Percentiles rank a stretch among this genome's conserved stretches.
These are phyloP conservation scores for Scolecobasidium constrictum DNA, from an alignment of 2,329 filamentous ascomycete genomes.

Conservation along the genomic window DNA sequence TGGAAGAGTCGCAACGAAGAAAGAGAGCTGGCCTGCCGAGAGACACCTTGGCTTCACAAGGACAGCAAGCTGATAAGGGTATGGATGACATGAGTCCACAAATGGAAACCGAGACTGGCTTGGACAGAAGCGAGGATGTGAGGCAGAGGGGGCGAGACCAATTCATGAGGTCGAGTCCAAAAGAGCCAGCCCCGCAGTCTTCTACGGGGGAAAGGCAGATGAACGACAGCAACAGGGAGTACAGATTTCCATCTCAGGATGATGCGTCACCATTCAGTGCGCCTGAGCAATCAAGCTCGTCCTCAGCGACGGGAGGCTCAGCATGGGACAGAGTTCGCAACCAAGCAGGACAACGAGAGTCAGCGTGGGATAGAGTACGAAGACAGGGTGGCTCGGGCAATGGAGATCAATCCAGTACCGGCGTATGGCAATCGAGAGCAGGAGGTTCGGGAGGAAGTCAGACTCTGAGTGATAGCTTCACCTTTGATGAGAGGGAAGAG, in stretches of 20 bases:
- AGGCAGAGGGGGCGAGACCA: not conserved
- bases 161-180: not conserved
- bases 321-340: not conserved
- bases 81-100: not conserved
- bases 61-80: not conserved
- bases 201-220: not conserved
- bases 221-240: no score
- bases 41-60: not conserved
- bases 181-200: not conserved
- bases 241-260: no score
- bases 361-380: conserved; percentile 4
- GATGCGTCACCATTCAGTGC: not conserved
- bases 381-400: not conserved
- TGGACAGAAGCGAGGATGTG: not conserved
- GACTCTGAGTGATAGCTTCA: conserved; percentile 30
- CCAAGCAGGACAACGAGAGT: conserved; percentile 1
- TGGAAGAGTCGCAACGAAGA: not conserved
- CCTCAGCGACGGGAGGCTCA: not conserved
- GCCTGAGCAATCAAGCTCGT: not conserved
- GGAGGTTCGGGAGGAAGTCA: not conserved
- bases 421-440: not conserved
- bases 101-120: not conserved
- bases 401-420: not conserved
- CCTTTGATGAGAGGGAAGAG: conserved; percentile 31
- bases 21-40: not conserved